A percentile compares a stretch with the other conserved stretches of the same genome.
Evolutionary conservation across 2,329 filamentous ascomycete species (phyloP).

Genomic region (Fusarium sp.): DNA sequence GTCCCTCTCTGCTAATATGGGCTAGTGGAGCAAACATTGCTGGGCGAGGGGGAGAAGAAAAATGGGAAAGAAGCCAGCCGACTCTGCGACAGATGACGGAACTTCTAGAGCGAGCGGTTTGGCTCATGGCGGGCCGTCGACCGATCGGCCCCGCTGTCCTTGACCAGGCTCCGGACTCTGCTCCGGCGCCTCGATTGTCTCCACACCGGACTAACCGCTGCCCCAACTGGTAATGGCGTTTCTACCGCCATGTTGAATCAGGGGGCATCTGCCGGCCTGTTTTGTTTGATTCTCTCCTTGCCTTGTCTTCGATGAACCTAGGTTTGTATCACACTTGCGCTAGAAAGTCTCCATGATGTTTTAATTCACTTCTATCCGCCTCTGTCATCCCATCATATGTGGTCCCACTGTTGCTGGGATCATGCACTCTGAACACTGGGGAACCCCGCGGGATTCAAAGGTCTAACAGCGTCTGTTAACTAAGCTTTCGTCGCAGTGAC

Average conservation of each 20-base stretch:
- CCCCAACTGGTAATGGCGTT: not conserved
- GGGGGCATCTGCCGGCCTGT: not conserved
- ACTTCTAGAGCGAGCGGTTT: not conserved
- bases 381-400: not conserved
- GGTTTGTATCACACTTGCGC: not conserved
- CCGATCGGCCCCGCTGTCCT: conserved; percentile 36
- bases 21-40: not conserved
- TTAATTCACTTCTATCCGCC: not conserved
- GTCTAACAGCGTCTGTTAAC: not conserved
- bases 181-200: not conserved
- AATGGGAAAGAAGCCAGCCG: not conserved
- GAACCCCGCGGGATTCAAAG: conserved; percentile 8
- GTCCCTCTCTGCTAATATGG: not conserved
- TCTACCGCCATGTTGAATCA: not conserved
- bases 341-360: not conserved
- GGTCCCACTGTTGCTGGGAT: conserved; percentile 13
- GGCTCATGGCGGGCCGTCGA: conserved; percentile 27
- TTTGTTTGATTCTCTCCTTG: not conserved
- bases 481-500: not conserved
- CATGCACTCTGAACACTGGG: conserved; percentile 11
- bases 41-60: not conserved
- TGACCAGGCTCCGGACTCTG: conserved; percentile 7
- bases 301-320: not conserved
- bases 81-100: not conserved
- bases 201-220: not conserved